These are phyloP conservation scores for Barnettozyma pratensis DNA, from an alignment of 805 yeast genomes.

Conservation along the genomic window DNA sequence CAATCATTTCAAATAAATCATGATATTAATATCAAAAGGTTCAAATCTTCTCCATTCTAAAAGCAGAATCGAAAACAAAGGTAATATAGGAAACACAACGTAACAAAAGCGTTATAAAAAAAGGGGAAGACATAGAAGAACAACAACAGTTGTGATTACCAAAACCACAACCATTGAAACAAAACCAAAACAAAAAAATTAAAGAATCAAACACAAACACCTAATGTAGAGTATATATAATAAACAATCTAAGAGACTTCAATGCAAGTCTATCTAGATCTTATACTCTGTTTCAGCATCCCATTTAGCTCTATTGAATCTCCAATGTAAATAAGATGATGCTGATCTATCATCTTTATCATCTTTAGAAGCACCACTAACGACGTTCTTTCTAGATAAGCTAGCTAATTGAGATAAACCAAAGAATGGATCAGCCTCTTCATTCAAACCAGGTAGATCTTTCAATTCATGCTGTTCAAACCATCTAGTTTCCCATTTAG, in stretches of 20 bases:
- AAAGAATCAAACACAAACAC: too few relatives aligned
- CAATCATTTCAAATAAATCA: too few relatives aligned
- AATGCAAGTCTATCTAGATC: background rate
- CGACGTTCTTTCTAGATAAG: slow-evolving; percentile 58
- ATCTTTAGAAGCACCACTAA: slow-evolving; percentile 57
- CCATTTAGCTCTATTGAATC: slow-evolving; percentile 53
- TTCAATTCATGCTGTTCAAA: slow-evolving; percentile 49
- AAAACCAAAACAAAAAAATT: too few relatives aligned
- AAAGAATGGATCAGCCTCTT: slow-evolving; percentile 34
- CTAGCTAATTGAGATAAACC: slow-evolving; percentile 42
- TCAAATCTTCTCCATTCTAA: too few relatives aligned
- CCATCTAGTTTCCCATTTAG: slow-evolving; percentile 78
- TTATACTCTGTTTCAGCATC: slow-evolving; percentile 47
- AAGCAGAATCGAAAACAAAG: too few relatives aligned
- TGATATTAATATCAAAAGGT: too few relatives aligned
- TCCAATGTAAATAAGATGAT: slow-evolving; percentile 58
- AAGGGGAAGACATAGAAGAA: background rate
- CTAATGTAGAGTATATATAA: background rate
- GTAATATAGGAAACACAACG: too few relatives aligned
- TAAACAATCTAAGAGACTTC: background rate
- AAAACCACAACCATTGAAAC: too few relatives aligned
- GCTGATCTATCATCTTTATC: slow-evolving; percentile 49
- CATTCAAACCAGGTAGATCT: slow-evolving; percentile 22
- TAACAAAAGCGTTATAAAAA: background rate
- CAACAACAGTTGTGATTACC: background rate